Evolutionary conservation across 129 eudicot species (phyloP), one percentile per base, ranked within the genome.

Genomic region (Artemisia annua): DNA sequence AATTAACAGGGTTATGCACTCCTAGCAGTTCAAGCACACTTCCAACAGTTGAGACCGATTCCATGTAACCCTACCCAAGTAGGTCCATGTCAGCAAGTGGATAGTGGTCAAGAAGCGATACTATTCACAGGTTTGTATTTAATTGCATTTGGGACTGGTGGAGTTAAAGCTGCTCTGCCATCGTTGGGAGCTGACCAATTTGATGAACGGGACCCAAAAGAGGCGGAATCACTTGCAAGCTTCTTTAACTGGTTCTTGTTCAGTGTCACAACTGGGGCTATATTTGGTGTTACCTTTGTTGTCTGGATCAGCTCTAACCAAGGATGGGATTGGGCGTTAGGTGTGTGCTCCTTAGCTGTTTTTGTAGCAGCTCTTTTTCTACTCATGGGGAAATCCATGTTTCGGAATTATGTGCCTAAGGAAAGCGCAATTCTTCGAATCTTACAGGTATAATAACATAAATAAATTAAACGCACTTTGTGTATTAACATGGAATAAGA

Each of bases 171-270:
- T 0, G 94, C 87, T 24, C 72, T 87, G 22, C 97, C 97, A 17
- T 74, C 95, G 14, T 72, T 90, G 35, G 97, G 97, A 66, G 97
- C 97, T 4, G 97, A 90, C 51, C 97, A 90, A 68, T 90, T 83
- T 62, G 95, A 90, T 19, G 94, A 85, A 67, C 62, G 58, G 39
- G 87, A 90, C 79, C 94, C 96, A 10, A 81, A 77, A 44, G 91
- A 85, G 72, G 84, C 79, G 2, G 69, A 77, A 69, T 67, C 76
- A 51, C 89, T 90, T 43, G 84, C 97, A 18, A 87, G 91, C 68
- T 90, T 54, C 72, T 90, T 87, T 80, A 90, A 90, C 72, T 90
- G 91, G 94, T 64, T 77, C 26, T 30, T 87, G 75, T 87, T 90
- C 30, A 77, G 75, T 16, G 28, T 85, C 67, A 84, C 87, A 4